Evolutionary conservation across 176 grass and related monocot genomes (phyloP), one percentile per base, ranked within the genome.

Genomic region (Tuctoria greenei): DNA sequence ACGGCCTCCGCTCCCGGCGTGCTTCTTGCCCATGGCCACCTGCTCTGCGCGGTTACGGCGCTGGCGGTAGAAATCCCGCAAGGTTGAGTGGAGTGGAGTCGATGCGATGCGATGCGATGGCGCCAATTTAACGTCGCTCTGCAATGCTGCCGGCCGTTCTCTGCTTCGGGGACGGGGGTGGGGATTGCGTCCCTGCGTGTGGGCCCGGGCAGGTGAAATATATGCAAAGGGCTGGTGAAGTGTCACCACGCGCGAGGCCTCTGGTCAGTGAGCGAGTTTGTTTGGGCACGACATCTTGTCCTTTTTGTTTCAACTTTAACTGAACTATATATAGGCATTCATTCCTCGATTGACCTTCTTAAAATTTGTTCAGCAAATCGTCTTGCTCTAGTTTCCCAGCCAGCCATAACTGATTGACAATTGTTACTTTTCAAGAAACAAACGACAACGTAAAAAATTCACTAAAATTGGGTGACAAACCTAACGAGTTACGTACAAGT

Each of bases 11-110:
- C 24, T 16, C 6, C 59, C 77, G 7, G 80, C 81, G 42, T 74
- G 67, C 84, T 91, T 95, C 92, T 86, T 95, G 34, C 88, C 92
- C 92, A 95, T 95, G 51, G 52, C 47, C 37, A 36, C 24, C 17
- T 5, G 16, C 10, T 0, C 8, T 1, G 10, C 57, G 58, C 56
- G 57, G 31, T 1, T 18, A 20, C 14, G 5, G 11, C 12, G 26
- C 18, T 34, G 59, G 27, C 28, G 42, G 34, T 54, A 39, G 1
- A 66, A 66, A 26, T 40, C 20, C 25, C 20, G 20, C 45, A 51
- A 43, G 25, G 26, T 4, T 17, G 20, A 1, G 28, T 1, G 58
- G 10, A 13, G 35, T 10, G 15, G 34, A n/a, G 47, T 5, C 13
- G 47, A 25, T 3, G 42, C 27, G 20, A 23, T n/a, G 60, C 13